These are phyloP conservation scores for Polygonum maritimum DNA, from an alignment of 148 eudicot genomes.

Conservation along the genomic window DNA sequence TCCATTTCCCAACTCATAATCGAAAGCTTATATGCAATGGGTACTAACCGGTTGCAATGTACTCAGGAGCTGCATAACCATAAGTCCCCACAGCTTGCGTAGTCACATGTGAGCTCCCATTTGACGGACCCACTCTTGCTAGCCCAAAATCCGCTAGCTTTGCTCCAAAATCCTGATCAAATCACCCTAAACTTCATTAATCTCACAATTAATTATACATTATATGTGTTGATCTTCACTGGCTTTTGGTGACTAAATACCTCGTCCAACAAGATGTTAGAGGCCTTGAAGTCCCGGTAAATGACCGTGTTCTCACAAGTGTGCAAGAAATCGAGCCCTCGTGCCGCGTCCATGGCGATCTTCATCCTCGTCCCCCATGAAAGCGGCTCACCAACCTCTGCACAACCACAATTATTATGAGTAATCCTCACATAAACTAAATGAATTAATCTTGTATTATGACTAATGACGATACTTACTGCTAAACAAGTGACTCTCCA, in stretches of 20 bases:
- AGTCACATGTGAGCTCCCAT: slow-evolving; percentile 69
- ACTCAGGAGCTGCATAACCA: slow-evolving; percentile 90
- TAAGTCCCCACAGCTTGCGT: slow-evolving; percentile 75
- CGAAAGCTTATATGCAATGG: not conserved
- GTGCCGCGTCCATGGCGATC: slow-evolving; percentile 77
- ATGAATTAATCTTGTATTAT: not conserved
- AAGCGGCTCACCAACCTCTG: slow-evolving; percentile 36
- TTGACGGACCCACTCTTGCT: slow-evolving; percentile 66
- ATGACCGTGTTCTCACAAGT: slow-evolving; percentile 72
- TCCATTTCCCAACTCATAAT: no score
- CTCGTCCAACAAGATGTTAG: slow-evolving; percentile 64
- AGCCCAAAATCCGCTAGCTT: slow-evolving; percentile 88
- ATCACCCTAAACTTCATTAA: not conserved
- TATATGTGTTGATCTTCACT: not conserved
- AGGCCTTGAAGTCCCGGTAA: slow-evolving; percentile 74
- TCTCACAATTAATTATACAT: not conserved
- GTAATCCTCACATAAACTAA: not conserved
- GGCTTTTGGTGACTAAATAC: slow-evolving; percentile 13
- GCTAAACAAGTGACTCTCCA: slow-evolving; percentile 57
- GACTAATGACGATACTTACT: slow-evolving; percentile 24
- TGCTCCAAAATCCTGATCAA: slow-evolving; percentile 42
- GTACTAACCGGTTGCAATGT: slow-evolving; percentile 57
- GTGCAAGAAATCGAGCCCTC: slow-evolving; percentile 71
- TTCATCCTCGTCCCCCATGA: slow-evolving; percentile 57
- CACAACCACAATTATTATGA: not conserved